Evolutionary conservation across 2,329 filamentous ascomycete species (phyloP).

Genomic region (Hysterium pulicare): DNA sequence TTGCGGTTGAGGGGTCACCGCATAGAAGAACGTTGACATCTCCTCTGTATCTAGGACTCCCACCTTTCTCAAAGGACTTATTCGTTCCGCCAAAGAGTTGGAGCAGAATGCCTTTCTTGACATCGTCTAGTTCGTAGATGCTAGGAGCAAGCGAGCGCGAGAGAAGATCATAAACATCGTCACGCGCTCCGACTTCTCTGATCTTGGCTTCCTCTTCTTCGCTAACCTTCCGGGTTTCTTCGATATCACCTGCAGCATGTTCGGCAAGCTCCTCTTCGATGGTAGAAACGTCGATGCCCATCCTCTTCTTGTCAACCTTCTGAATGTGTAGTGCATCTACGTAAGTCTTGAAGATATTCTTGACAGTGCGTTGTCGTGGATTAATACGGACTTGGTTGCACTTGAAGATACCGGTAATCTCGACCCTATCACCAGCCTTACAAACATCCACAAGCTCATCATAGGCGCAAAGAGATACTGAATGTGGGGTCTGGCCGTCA

Average conservation of each 20-base stretch:
- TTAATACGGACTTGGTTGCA: slow-evolving; percentile 92
- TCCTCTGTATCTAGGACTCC: slow-evolving; percentile 90
- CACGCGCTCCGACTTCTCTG: slow-evolving; percentile 69
- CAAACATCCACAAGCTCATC: slow-evolving; percentile 97
- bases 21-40: slow-evolving; percentile 97
- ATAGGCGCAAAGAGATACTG: slow-evolving; percentile 92
- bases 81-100: slow-evolving; percentile 97
- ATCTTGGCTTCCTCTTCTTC: slow-evolving; percentile 90
- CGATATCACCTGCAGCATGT: slow-evolving; percentile 65
- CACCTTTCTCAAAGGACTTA: slow-evolving; percentile 95
- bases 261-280: slow-evolving; percentile 80
- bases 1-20: slow-evolving; percentile 93
- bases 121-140: slow-evolving; percentile 96
- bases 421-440: slow-evolving; percentile 93
- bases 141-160: slow-evolving; percentile 88
- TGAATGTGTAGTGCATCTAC: slow-evolving; percentile 94
- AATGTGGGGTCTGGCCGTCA: slow-evolving; percentile 94
- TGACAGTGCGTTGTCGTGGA: slow-evolving; percentile 85
- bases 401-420: slow-evolving; percentile 95
- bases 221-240: slow-evolving; percentile 78
- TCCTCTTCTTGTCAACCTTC: slow-evolving; percentile 91
- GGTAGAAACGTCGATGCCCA: slow-evolving; percentile 87
- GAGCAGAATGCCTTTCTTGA: slow-evolving; percentile 96
- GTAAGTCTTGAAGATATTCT: slow-evolving; percentile 97
- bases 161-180: slow-evolving; percentile 90